Evolutionary conservation across 768 basidiomycete species (phyloP).

Genomic region (Trametes elegans): DNA sequence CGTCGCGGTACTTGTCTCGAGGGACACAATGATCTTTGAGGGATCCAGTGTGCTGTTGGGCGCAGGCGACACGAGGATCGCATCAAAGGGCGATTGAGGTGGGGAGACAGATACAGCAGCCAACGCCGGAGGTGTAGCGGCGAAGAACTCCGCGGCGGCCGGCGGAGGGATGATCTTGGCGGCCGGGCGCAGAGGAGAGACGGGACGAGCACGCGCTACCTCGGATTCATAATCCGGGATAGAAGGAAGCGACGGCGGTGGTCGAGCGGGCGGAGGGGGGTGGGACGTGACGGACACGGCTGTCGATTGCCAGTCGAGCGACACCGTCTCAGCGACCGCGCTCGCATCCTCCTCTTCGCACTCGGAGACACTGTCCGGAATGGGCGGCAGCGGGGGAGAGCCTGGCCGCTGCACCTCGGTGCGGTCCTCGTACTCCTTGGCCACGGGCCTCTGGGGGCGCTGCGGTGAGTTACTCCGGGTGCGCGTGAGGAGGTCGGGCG

Average conservation of each 20-base stretch:
- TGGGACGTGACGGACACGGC: slow-evolving; percentile 46
- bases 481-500: slow-evolving; percentile 16
- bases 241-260: slow-evolving; percentile 27
- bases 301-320: slow-evolving; percentile 50
- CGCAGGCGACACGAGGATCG: slow-evolving; percentile 53
- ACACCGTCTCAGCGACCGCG: slow-evolving; percentile 26
- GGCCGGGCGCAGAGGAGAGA: slow-evolving; percentile 20
- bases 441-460: slow-evolving; percentile 2
- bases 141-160: slow-evolving; percentile 36
- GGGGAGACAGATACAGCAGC: slow-evolving; percentile 43
- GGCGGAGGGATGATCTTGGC: slow-evolving; percentile 28
- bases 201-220: slow-evolving; percentile 11
- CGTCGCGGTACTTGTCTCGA: slow-evolving; percentile 71
- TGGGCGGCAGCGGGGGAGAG: slow-evolving; percentile 24
- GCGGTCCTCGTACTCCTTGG: slow-evolving; percentile 5
- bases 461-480: slow-evolving; percentile 2
- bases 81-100: slow-evolving; percentile 56
- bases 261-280: slow-evolving; percentile 35
- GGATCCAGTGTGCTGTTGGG: slow-evolving; percentile 51
- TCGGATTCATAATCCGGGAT: slow-evolving; percentile 17
- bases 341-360: slow-evolving; percentile 19
- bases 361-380: slow-evolving; percentile 18
- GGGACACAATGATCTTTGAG: slow-evolving; percentile 60
- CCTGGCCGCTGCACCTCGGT: not conserved
- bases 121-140: slow-evolving; percentile 51